A percentile compares a stretch with the other conserved stretches of the same genome.
Conservation (phyloP, 2,329 filamentous ascomycete genomes). For the Colletotrichum endophyticum region DNA sequence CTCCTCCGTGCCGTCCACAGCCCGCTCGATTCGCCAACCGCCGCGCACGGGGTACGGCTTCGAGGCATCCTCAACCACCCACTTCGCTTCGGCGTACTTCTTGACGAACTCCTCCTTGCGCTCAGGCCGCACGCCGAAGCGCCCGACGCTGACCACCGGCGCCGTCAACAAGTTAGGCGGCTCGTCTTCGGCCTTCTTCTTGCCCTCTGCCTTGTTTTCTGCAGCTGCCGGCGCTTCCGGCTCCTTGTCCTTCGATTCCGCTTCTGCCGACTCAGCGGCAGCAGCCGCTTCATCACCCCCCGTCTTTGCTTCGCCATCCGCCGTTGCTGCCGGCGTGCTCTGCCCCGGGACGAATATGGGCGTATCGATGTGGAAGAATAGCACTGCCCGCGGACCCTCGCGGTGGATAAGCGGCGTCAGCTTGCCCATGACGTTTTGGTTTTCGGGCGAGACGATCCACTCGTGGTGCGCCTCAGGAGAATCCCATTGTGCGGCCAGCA, state of each 20-base stretch:
- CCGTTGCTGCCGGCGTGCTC: background rate
- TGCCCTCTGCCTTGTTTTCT: background rate
- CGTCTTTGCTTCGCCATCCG: background rate
- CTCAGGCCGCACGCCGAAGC: conserved; percentile 33
- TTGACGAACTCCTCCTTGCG: conserved; percentile 36
- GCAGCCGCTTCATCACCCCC: background rate
- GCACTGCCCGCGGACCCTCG: conserved; percentile 31
- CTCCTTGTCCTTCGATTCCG: background rate
- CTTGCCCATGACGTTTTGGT: conserved; percentile 37
- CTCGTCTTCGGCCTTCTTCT: conserved; percentile 10
- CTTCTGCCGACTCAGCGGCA: background rate
- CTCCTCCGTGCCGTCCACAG: conserved; percentile 36
- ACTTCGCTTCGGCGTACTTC: conserved; percentile 37
- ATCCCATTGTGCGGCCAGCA: conserved; percentile 52
- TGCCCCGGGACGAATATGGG: conserved; percentile 25
- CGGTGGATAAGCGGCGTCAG: conserved; percentile 38
- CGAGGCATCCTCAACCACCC: conserved; percentile 31
- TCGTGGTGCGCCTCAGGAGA: conserved; percentile 42
- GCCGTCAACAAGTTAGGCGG: conserved; percentile 6
- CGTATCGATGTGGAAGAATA: conserved; percentile 46
- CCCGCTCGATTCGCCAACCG: conserved; percentile 48
- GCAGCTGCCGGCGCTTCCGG: background rate
- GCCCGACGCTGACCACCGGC: conserved; percentile 41
- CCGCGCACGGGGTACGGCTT: conserved; percentile 37
- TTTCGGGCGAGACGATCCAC: conserved; percentile 49